Evolutionary conservation across 805 yeast genomes (phyloP), one percentile per base, ranked within the genome.

Genomic region (Saturnispora sanitii): DNA sequence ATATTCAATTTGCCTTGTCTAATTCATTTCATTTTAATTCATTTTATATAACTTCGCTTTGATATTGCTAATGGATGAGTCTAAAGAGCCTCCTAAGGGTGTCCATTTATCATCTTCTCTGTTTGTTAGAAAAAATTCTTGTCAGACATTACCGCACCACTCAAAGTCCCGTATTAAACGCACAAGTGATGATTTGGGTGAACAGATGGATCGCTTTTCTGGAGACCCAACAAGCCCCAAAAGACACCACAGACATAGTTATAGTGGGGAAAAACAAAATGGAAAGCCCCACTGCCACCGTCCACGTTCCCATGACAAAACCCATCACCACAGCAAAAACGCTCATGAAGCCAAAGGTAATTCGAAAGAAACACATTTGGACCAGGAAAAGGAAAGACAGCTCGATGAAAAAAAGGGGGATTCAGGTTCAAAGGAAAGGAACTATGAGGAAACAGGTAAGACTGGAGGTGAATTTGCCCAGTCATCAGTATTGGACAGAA

Each of bases 101-200:
- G 6, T 23, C 11, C n/a, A 31, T 17, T 13, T 34, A 34, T 25
- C 11, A 5, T 22, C 13, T 25, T 9, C 18, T 34, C 11, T 12
- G 37, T 7, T 3, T 16, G 18, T 28, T 39, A 16, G 33, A 39
- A 33, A 5, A 8, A 16, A 7, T 33, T 20, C 13, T 27, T 2
- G 23, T 33, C 13, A 25, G 37, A 28, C 27, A 33, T 6, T 39
- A 39, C 23, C 29, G 33, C 16, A 39, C 42, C 11, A 39, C 42
- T 15, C 7, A 20, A 7, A 39, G 37, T 11, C 26, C 33, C 16
- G 11, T 33, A 3, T 18, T 33, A 20, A 33, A 33, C 26, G 4
- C 4, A 7, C 20, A 26, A 27, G 28, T 33, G 19, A 21, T 15
- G 12, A 11, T 11, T 8, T 33, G 9, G 21, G 30, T 31, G 4